These are phyloP conservation scores for Cercospora berteroae DNA, from an alignment of 2,329 filamentous ascomycete genomes.

Conservation along the genomic window DNA sequence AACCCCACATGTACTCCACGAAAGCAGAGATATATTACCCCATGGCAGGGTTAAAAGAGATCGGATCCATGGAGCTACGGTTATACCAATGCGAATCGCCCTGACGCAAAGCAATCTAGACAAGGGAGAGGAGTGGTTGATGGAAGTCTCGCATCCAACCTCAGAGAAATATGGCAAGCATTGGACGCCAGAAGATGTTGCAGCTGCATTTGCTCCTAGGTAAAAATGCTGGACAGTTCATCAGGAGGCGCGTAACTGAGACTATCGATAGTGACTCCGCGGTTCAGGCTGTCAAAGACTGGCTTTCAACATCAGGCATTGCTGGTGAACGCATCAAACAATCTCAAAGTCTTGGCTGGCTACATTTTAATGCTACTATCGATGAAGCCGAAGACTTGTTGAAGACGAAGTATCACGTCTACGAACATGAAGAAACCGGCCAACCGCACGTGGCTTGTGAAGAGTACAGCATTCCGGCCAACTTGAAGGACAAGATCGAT, in stretches of 20 bases:
- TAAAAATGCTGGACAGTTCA: neutral
- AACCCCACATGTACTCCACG: constrained; percentile 32
- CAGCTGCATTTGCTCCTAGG: constrained; percentile 31
- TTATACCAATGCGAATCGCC: constrained; percentile 30
- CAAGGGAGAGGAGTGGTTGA: constrained; percentile 26
- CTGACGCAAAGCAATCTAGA: constrained; percentile 29
- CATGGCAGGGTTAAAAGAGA: constrained; percentile 36
- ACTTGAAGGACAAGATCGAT: constrained; percentile 52
- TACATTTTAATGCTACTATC: constrained; percentile 45
- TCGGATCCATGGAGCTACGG: constrained; percentile 22
- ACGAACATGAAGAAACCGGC: constrained; percentile 57
- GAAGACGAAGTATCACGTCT: constrained; percentile 56
- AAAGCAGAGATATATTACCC: constrained; percentile 30
- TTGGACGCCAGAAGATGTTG: constrained; percentile 39
- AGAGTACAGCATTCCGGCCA: constrained; percentile 50
- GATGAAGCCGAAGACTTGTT: constrained; percentile 43
- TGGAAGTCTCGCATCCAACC: constrained; percentile 39
- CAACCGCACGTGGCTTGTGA: constrained; percentile 42
- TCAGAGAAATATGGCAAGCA: constrained; percentile 46
- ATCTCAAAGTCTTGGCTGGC: constrained; percentile 40
- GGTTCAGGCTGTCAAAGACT: constrained; percentile 41
- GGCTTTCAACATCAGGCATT: constrained; percentile 41
- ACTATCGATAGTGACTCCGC: constrained; percentile 40
- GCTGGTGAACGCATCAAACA: constrained; percentile 36
- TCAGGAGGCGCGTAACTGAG: constrained; percentile 21